Evolutionary conservation across 2,329 filamentous ascomycete genomes (phyloP).

Genomic region (Aureobasidium mangrovei): DNA sequence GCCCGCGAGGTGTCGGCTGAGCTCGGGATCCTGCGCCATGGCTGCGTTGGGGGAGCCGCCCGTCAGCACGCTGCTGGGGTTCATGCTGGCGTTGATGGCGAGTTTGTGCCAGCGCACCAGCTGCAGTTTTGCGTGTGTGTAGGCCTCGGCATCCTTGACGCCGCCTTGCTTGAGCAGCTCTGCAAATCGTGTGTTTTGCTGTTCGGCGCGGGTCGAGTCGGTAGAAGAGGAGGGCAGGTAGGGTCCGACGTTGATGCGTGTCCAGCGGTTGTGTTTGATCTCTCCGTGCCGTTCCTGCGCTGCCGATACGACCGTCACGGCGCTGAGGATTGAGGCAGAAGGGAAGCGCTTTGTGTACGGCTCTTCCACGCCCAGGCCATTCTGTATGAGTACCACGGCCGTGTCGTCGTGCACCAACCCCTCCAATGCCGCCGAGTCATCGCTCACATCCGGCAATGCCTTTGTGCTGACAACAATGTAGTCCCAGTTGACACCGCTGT

Average conservation of each 20-base stretch:
- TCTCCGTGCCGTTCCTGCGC: constrained; percentile 55
- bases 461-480: constrained; percentile 64
- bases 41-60: constrained; percentile 56
- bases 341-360: constrained; percentile 58
- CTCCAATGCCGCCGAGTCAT: constrained; percentile 52
- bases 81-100: constrained; percentile 68
- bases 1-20: constrained; percentile 52
- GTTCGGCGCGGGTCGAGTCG: constrained; percentile 28
- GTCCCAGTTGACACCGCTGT: constrained; percentile 45
- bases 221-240: constrained; percentile 42
- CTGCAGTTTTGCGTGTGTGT: constrained; percentile 58
- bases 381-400: constrained; percentile 60
- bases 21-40: constrained; percentile 56
- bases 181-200: constrained; percentile 42
- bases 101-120: constrained; percentile 68
- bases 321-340: constrained; percentile 51
- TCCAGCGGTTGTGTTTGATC: constrained; percentile 66
- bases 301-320: constrained; percentile 60
- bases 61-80: constrained; percentile 60
- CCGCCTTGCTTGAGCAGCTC: constrained; percentile 51
- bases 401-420: constrained; percentile 49
- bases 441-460: constrained; percentile 56
- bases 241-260: constrained; percentile 59
- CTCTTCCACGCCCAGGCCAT: constrained; percentile 61
- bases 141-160: constrained; percentile 56